Percentiles rank a stretch among this genome's conserved stretches.
Evolutionary conservation across 2,329 filamentous ascomycete genomes (phyloP).

Genomic region (Teratosphaeria zuluensis): DNA sequence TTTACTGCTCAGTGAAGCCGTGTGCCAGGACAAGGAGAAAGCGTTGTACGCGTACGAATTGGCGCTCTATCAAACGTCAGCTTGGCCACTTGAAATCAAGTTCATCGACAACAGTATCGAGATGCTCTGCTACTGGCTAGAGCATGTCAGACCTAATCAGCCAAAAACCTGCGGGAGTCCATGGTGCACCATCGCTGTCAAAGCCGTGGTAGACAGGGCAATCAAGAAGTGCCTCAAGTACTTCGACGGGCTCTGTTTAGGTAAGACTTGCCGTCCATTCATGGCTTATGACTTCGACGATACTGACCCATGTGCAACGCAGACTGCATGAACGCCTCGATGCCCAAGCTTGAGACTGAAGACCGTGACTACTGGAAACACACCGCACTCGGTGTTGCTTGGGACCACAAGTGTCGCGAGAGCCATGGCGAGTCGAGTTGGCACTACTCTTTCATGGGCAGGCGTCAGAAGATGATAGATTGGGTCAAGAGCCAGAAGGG

Average conservation of each 20-base stretch:
- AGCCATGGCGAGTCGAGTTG: conserved; percentile 21
- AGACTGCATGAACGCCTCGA: conserved; percentile 21
- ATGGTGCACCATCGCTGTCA: conserved; percentile 7
- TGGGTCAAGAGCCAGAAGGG: conserved; percentile 3
- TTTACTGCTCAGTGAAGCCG: too few relatives aligned
- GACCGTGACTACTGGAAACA: conserved; percentile 19
- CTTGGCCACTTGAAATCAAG: conserved; percentile 12
- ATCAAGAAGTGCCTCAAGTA: conserved; percentile 2
- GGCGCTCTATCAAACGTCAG: conserved; percentile 5
- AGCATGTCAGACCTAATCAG: not conserved
- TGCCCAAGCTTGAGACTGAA: conserved; percentile 3
- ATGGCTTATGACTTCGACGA: not conserved
- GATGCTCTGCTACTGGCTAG: not conserved
- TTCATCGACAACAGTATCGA: conserved; percentile 5
- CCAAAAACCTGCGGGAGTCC: conserved; percentile 4
- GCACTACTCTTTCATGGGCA: conserved; percentile 21
- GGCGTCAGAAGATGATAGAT: conserved; percentile 8
- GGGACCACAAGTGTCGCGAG: conserved; percentile 20
- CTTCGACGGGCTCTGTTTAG: conserved; percentile 26
- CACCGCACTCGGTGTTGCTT: conserved; percentile 8
- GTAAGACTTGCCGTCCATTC: not conserved
- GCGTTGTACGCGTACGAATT: too few relatives aligned
- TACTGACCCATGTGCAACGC: not conserved
- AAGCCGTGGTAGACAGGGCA: conserved; percentile 1
- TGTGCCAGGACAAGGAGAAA: too few relatives aligned